A percentile compares a stretch with the other conserved stretches of the same genome.
Conservation (phyloP, 1,284 basidiomycete genomes). For the Lentinus polychrous region DNA sequence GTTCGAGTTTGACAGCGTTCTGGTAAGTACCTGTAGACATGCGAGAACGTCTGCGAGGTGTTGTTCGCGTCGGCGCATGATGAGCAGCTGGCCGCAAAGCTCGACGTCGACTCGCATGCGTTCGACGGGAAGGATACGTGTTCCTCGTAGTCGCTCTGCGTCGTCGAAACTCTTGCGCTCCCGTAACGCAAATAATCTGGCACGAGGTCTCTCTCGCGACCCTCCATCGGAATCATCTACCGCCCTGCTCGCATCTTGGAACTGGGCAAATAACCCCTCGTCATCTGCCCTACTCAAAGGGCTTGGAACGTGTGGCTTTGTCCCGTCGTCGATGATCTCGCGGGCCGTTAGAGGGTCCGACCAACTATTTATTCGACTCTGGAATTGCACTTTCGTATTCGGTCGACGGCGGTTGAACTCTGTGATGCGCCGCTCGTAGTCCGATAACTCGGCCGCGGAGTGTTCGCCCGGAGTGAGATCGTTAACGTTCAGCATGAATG, state of each 20-base stretch:
- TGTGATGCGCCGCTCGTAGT: conserved; percentile 38
- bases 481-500: conserved; percentile 32
- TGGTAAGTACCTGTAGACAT: conserved; percentile 44
- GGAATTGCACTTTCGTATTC: conserved; percentile 19
- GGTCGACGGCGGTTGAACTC: conserved; percentile 42
- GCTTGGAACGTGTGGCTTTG: conserved; percentile 4
- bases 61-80: conserved; percentile 57
- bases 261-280: neutral
- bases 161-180: conserved; percentile 41
- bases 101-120: conserved; percentile 72
- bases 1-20: conserved; percentile 46
- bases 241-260: conserved; percentile 8
- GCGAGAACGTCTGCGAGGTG: conserved; percentile 40
- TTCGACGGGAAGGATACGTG: conserved; percentile 45
- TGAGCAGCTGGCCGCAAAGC: conserved; percentile 63
- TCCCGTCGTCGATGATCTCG: conserved; percentile 20
- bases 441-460: conserved; percentile 36
- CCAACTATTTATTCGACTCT: conserved; percentile 43
- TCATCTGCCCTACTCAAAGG: neutral
- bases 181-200: conserved; percentile 1
- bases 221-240: conserved; percentile 9
- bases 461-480: conserved; percentile 28
- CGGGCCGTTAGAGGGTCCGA: conserved; percentile 43
- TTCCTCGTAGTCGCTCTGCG: conserved; percentile 34
- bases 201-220: neutral